phyloP scores from a whole-genome alignment of 345 rosid species.

The Pelargonium nanum region DNA sequence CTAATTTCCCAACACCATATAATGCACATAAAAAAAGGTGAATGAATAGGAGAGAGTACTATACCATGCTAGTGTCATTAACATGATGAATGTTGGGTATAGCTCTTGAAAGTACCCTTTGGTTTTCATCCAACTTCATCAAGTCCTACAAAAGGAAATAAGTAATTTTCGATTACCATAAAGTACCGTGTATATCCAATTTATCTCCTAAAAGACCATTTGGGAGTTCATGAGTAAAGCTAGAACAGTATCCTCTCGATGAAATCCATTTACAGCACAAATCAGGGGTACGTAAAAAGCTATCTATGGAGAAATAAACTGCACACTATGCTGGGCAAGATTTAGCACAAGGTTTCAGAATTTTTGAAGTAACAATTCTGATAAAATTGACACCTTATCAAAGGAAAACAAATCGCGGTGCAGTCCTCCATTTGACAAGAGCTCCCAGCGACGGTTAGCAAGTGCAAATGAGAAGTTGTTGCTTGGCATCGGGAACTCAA shows the following conservation, averaged over 20 bases:
- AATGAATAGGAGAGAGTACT: constrained; percentile 2
- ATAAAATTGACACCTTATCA: constrained; percentile 46
- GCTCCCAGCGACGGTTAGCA: constrained; percentile 82
- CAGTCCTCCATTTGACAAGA: constrained; percentile 45
- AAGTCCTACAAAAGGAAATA: constrained; percentile 43
- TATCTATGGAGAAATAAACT: neutral
- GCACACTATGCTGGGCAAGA: no score
- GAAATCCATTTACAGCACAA: neutral
- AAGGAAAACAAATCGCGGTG: constrained; percentile 54
- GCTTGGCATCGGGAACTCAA: constrained; percentile 84
- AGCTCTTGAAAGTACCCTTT: constrained; percentile 63
- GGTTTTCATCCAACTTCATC: constrained; percentile 69
- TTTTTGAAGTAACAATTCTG: neutral
- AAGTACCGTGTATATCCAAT: neutral
- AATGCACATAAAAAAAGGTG: constrained; percentile 3
- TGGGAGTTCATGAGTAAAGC: neutral
- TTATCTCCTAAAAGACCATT: neutral
- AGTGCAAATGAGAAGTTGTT: constrained; percentile 76
- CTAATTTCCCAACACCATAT: neutral
- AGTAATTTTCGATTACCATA: neutral
- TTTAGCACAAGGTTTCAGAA: neutral
- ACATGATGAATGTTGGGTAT: constrained; percentile 68
- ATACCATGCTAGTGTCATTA: constrained; percentile 69
- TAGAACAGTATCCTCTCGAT: neutral
- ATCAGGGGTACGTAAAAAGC: neutral